A percentile compares a stretch with the other conserved stretches of the same genome.
phyloP scores from a whole-genome alignment of 108 stramenopile species.

The Pseudonitzschia multistriata region DNA sequence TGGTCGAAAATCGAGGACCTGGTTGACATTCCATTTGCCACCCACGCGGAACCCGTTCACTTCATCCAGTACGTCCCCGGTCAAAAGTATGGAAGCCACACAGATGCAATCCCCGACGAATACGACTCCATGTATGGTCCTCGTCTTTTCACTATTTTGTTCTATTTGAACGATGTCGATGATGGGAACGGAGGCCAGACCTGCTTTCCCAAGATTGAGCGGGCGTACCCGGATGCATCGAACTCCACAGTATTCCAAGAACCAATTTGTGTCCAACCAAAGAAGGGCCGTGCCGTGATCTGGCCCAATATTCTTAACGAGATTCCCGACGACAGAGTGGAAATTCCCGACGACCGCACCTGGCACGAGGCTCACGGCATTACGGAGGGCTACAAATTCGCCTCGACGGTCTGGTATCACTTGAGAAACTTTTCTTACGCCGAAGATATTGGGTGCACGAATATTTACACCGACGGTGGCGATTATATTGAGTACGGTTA shows the following conservation, averaged over 20 bases:
- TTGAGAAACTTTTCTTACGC: slow-evolving; percentile 42
- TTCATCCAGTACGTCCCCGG: slow-evolving; percentile 9
- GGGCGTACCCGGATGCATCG: neutral
- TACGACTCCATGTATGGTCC: slow-evolving; percentile 36
- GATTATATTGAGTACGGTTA: neutral
- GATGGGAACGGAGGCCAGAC: slow-evolving; percentile 79
- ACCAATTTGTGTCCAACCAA: slow-evolving; percentile 69
- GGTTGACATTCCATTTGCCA: neutral
- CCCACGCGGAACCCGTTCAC: slow-evolving; percentile 9
- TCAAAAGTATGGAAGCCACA: slow-evolving; percentile 11
- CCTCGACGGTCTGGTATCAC: slow-evolving; percentile 89
- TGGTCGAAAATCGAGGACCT: slow-evolving; percentile 1
- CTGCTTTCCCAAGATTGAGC: slow-evolving; percentile 53
- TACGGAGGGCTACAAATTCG: slow-evolving; percentile 29
- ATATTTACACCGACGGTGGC: neutral
- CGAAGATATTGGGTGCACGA: slow-evolving; percentile 2
- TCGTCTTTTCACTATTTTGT: slow-evolving; percentile 66
- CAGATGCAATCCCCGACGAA: neutral
- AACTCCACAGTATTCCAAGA: neutral
- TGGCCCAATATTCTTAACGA: slow-evolving; percentile 69
- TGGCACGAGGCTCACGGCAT: neutral
- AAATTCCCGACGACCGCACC: slow-evolving; percentile 1
- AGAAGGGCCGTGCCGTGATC: slow-evolving; percentile 69
- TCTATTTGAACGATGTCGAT: slow-evolving; percentile 87
- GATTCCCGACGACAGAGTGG: neutral